Evolutionary conservation across 345 rosid genomes (phyloP).

Genomic region (Brassica nigra): DNA sequence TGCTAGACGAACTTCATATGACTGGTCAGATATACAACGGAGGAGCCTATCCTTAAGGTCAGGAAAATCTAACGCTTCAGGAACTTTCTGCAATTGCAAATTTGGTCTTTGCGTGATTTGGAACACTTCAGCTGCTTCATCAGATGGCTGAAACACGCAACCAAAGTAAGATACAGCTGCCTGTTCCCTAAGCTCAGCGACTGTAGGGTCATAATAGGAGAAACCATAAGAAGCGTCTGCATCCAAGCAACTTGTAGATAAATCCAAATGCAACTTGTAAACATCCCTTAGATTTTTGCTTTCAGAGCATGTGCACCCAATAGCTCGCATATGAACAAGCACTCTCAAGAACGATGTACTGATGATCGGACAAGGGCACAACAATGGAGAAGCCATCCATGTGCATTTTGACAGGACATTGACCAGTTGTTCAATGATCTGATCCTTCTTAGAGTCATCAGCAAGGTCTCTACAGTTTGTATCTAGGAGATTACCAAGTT

Average conservation of each 20-base stretch:
- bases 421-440: slow-evolving; percentile 66
- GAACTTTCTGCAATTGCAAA: slow-evolving; percentile 22
- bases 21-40: slow-evolving; percentile 66
- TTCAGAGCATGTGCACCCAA: slow-evolving; percentile 52
- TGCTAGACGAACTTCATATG: slow-evolving; percentile 86
- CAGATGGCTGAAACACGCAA: slow-evolving; percentile 66
- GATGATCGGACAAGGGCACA: slow-evolving; percentile 82
- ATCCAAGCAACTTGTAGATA: slow-evolving; percentile 70
- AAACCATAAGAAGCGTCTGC: slow-evolving; percentile 54
- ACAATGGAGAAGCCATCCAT: slow-evolving; percentile 75
- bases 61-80: slow-evolving; percentile 44
- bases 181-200: slow-evolving; percentile 78
- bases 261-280: slow-evolving; percentile 61
- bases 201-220: slow-evolving; percentile 75
- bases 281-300: slow-evolving; percentile 47
- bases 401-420: slow-evolving; percentile 54
- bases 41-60: slow-evolving; percentile 60
- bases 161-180: slow-evolving; percentile 80
- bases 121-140: slow-evolving; percentile 50
- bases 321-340: slow-evolving; percentile 76
- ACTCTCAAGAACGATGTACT: slow-evolving; percentile 72
- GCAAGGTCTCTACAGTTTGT: slow-evolving; percentile 76
- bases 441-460: slow-evolving; percentile 75
- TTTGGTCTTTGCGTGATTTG: slow-evolving; percentile 46
- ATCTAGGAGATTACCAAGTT: slow-evolving; percentile 75